Evolutionary conservation across 495 filamentous ascomycete genomes (phyloP).

Genomic region (Aeminium ludgeri): DNA sequence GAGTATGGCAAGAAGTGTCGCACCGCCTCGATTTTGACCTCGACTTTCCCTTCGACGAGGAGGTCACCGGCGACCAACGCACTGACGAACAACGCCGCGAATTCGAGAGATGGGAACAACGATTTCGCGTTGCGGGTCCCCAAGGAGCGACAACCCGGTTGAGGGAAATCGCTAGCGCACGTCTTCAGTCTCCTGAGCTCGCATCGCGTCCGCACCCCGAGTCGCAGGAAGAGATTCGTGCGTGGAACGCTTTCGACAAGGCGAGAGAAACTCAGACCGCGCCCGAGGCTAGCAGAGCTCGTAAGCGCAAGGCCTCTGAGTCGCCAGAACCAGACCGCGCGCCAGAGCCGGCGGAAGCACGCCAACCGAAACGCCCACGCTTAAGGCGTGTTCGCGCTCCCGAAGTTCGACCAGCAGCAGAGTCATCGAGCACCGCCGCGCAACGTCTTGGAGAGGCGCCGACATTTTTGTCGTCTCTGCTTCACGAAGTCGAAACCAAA

Average conservation of each 20-base stretch:
- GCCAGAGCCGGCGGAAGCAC: constrained; percentile 39
- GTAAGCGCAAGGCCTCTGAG: constrained; percentile 61
- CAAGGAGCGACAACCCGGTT: constrained; percentile 48
- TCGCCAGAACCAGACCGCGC: constrained; percentile 23
- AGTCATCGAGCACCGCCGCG: constrained; percentile 20
- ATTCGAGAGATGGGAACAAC: constrained; percentile 58
- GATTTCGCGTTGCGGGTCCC: constrained; percentile 59
- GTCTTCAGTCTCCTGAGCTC: constrained; percentile 9
- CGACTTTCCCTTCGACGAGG: constrained; percentile 74
- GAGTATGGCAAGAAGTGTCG: constrained; percentile 52
- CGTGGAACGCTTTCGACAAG: constrained; percentile 80
- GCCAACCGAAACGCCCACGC: constrained; percentile 71
- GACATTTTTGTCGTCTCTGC: constrained; percentile 62
- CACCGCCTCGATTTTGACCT: constrained; percentile 58
- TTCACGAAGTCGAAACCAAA: constrained; percentile 73
- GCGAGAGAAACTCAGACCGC: constrained; percentile 43
- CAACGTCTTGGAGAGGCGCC: constrained; percentile 28
- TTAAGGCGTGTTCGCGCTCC: constrained; percentile 40
- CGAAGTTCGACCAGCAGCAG: constrained; percentile 28
- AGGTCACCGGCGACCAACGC: constrained; percentile 35
- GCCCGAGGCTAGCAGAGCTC: constrained; percentile 27
- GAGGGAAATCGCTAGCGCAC: constrained; percentile 34
- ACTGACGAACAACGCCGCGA: constrained; percentile 42
- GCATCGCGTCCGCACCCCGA: constrained; percentile 39
- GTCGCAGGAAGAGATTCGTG: constrained; percentile 59